Evolutionary conservation across 768 basidiomycete genomes (phyloP), one percentile per base, ranked within the genome.

Genomic region (Porpolomopsis calyptriformis): DNA sequence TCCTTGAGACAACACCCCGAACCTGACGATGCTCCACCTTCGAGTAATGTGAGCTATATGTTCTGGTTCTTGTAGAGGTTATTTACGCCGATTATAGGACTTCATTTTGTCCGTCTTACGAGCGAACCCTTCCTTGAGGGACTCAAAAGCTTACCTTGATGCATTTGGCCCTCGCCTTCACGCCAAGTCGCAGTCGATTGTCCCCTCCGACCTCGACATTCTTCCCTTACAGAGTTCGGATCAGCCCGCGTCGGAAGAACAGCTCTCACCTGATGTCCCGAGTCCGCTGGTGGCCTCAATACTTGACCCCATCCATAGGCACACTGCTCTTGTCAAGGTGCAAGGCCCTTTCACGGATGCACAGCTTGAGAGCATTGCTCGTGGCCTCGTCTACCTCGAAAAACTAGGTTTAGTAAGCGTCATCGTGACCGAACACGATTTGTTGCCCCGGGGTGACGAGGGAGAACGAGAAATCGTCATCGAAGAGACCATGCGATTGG

Each of bases 331-430:
- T 12, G 93, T 99, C 55, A 98, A 98, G 65, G 69, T 98, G 2
- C 96, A 98, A 62, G 91, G 93, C 8, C 96, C 96, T 2, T 98
- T 98, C 60, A 85, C 80, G 8, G 85, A 94, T 63, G 74, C 80
- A 6, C 96, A 97, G 56, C 78, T 98, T 48, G 88, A 94, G 53
- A 93, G 92, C 60, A 89, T 99, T 53, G 81, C 85, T 33, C 77
- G 84, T 33, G 96, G 96, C 43, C 77, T 99, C 69, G 87, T 93
- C 33, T 92, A 96, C 61, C 77, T 99, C 39, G 88, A 94, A 62
- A 94, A 93, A 59, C 82, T 98, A 14, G 96, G 96, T 1, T 74
- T 99, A 16, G 87, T 97, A 55, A 86, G 86, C 52, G 91, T 99
- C 55, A 89, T 99, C 52, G 87, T 98, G 48, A 78, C 96, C 42